Evolutionary conservation across 2,329 filamentous ascomycete genomes (phyloP), one percentile per base, ranked within the genome.

Genomic region (Dactylellina cionopaga): DNA sequence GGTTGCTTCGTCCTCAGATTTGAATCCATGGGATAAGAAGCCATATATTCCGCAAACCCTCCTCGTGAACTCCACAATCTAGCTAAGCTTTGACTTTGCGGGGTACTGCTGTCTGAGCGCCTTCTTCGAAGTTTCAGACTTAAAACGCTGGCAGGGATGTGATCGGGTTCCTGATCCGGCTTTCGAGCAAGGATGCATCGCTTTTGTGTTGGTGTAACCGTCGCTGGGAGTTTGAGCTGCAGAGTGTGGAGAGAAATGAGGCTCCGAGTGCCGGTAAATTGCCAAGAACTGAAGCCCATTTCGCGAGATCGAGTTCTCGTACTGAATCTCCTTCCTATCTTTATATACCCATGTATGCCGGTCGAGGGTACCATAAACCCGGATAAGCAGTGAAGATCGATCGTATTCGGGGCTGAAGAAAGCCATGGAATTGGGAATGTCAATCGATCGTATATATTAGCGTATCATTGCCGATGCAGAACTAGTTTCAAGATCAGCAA

Each of bases 161-260:
- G 17, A 3, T 59, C 66, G 58, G 66, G 58, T 64, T 43, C 51
- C 33, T 71, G 58, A 46, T 58, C 66, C 66, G 66, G 46, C 24
- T 52, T 27, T 27, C 5, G 11, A 27, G 31, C 39, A 70, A 31
- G 46, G 65, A 19, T 59, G 4, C 5, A 11, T 9, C 13, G 9
- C 9, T n/a, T n/a, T 49, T 39, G 31, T 29, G 59, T 52, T 60
- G 56, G 46, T 51, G 46, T 22, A 24, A 44, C 41, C 15, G n/a
- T n/a, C n/a, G n/a, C n/a, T n/a, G n/a, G n/a, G n/a, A n/a, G n/a
- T n/a, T n/a, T n/a, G n/a, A n/a, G n/a, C n/a, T n/a, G n/a, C n/a
- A n/a, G n/a, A n/a, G n/a, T n/a, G n/a, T n/a, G n/a, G n/a, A n/a
- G n/a, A n/a, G n/a, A n/a, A n/a, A n/a, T n/a, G n/a, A n/a, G n/a